Percentiles rank a stretch among this genome's conserved stretches.
Evolutionary conservation across 306 rosid species (phyloP).

Genomic region (Begonia loranthoides): DNA sequence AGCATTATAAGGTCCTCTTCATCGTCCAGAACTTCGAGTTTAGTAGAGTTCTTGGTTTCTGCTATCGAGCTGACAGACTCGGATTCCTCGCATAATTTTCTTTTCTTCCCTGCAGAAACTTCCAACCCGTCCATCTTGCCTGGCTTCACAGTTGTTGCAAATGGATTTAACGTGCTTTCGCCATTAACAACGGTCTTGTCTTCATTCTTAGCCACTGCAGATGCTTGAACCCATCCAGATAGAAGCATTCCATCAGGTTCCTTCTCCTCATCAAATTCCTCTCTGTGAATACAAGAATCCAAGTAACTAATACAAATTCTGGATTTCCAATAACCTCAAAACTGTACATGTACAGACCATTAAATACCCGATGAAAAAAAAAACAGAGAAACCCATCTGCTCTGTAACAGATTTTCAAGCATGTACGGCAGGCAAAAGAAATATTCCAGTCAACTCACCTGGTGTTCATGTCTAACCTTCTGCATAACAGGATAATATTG

Average conservation of each 20-base stretch:
- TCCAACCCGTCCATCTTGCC: slow-evolving; percentile 24
- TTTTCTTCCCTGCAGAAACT: slow-evolving; percentile 32
- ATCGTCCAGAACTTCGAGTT: slow-evolving; percentile 49
- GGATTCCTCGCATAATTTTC: slow-evolving; percentile 35
- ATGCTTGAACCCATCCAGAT: slow-evolving; percentile 69
- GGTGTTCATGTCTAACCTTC: too few relatives aligned
- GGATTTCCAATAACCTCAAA: too few relatives aligned
- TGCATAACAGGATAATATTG: too few relatives aligned
- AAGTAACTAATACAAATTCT: too few relatives aligned
- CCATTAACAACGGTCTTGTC: slow-evolving; percentile 40
- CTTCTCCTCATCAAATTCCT: slow-evolving; percentile 95
- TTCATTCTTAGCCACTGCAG: slow-evolving; percentile 35
- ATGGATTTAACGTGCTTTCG: slow-evolving; percentile 33
- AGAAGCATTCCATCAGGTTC: slow-evolving; percentile 96
- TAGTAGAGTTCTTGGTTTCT: slow-evolving; percentile 22
- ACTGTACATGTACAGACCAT: too few relatives aligned
- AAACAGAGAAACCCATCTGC: too few relatives aligned
- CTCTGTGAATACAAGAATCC: slow-evolving; percentile 26
- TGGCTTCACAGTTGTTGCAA: slow-evolving; percentile 17
- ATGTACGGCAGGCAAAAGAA: too few relatives aligned
- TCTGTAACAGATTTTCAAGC: too few relatives aligned
- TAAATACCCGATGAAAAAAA: too few relatives aligned
- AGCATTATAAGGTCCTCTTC: slow-evolving; percentile 62
- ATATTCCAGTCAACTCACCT: too few relatives aligned
- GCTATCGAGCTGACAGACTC: slow-evolving; percentile 10